Conservation (phyloP, 306 rosid species). For the Inga laurina region DNA sequence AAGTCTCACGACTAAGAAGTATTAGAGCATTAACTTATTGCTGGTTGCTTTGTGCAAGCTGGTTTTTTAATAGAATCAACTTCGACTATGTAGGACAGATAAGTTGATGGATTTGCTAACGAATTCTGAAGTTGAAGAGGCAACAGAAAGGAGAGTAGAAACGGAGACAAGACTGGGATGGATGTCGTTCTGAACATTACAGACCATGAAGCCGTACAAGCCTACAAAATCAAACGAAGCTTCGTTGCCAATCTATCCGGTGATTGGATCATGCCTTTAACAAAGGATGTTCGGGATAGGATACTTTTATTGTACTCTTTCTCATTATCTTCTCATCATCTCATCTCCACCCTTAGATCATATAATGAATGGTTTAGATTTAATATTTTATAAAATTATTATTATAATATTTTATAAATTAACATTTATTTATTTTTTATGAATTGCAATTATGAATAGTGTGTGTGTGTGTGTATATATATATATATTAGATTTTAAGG, state of each 20-base stretch:
- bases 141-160: slow-evolving; percentile 70
- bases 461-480: too few species aligned
- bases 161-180: slow-evolving; percentile 68
- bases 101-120: slow-evolving; percentile 78
- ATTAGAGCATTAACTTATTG: not conserved
- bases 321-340: too few species aligned
- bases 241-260: slow-evolving; percentile 82
- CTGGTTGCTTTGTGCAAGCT: not conserved
- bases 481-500: too few species aligned
- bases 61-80: slow-evolving; percentile 12
- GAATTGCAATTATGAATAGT: too few species aligned
- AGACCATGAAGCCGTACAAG: slow-evolving; percentile 47
- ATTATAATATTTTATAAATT: too few species aligned
- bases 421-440: too few species aligned
- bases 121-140: slow-evolving; percentile 73
- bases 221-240: slow-evolving; percentile 74
- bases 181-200: slow-evolving; percentile 45
- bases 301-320: too few species aligned
- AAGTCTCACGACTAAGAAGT: not conserved
- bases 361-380: too few species aligned
- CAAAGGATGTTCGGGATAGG: slow-evolving; percentile 78
- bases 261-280: slow-evolving; percentile 96
- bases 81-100: slow-evolving; percentile 61
- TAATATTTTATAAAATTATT: too few species aligned
- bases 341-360: too few species aligned